These are phyloP conservation scores for Pseudopyricularia javanii DNA, from an alignment of 2,329 filamentous ascomycete genomes.

Conservation along the genomic window DNA sequence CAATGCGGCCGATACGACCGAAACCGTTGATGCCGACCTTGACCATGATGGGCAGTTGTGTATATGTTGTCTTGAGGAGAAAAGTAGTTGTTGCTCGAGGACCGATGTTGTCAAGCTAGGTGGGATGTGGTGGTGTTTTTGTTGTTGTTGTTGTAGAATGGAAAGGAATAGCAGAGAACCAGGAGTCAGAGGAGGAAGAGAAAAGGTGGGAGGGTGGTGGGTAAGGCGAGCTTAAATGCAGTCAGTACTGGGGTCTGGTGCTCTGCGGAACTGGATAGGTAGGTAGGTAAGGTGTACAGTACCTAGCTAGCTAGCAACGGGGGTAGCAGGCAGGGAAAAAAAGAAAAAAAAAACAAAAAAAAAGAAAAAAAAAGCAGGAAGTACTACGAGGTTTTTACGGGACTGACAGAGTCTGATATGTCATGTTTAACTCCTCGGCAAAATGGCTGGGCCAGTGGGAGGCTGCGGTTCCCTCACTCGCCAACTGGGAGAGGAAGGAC, in stretches of 20 bases:
- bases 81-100: constrained; percentile 3
- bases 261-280: background rate
- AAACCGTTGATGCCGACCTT: constrained; percentile 99
- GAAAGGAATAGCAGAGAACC: background rate
- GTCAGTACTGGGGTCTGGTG: background rate
- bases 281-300: too few species aligned
- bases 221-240: background rate
- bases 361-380: too few species aligned
- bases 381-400: too few species aligned
- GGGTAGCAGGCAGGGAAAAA: too few species aligned
- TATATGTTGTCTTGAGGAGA: constrained; percentile 1
- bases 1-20: constrained; percentile 97
- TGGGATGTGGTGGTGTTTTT: background rate
- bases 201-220: background rate
- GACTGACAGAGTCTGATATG: too few species aligned
- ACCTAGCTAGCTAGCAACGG: too few species aligned
- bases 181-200: constrained; percentile 1
- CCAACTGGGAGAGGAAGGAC: too few species aligned
- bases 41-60: constrained; percentile 29
- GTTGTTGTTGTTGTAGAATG: background rate
- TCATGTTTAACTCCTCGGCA: too few species aligned
- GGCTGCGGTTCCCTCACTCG: too few species aligned
- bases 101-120: constrained; percentile 3
- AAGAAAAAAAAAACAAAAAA: too few species aligned
- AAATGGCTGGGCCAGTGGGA: too few species aligned